Evolutionary conservation across 2,329 filamentous ascomycete genomes (phyloP), one percentile per base, ranked within the genome.

Genomic region (Ophiostoma himal-ulmi): DNA sequence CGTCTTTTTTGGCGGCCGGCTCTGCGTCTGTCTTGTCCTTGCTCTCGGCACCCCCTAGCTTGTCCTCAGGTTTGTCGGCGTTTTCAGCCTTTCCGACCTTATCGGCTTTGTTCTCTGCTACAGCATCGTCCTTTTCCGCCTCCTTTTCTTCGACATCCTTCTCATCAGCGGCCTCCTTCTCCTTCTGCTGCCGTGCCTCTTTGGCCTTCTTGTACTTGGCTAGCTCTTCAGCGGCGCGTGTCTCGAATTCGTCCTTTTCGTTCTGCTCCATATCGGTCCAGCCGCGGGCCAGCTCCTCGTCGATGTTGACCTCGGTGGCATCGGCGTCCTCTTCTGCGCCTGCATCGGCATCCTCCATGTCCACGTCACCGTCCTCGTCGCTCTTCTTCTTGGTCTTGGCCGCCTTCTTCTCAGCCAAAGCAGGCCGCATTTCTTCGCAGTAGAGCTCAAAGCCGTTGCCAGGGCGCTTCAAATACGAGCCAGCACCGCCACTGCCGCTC

Each of bases 371-470:
- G 20, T 66, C 67, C 0, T 67, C 78, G 65, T 77, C 75, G 69
- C 74, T 75, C 60, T 78, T 78, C 73, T 77, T 76, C 66, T 72
- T 70, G 14, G 67, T 70, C 68, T 76, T 75, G 20, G 81, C 81
- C 75, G 41, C 20, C 72, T 80, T 76, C 76, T 85, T 81, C 10
- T 79, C 78, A 67, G 82, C 80, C 37, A 85, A 77, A 13, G 77
- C 73, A 3, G 82, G 79, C 66, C 84, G 82, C 72, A 77, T 80
- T 72, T 86, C 84, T 69, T 80, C 79, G 76, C 83, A 85, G 78
- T 84, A 88, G 20, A 87, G 77, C 72, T 86, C 84, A 74, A 86
- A 88, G 2, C 84, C 85, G 73, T 78, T 83, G 72, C 77, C 78
- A 14, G 83, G 82, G 67, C 62, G 62, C 36, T 65, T 65, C 62